A percentile compares a stretch with the other conserved stretches of the same genome.
phyloP scores from a whole-genome alignment of 2,329 filamentous ascomycete genomes.

The Paramyrothecium roridum region DNA sequence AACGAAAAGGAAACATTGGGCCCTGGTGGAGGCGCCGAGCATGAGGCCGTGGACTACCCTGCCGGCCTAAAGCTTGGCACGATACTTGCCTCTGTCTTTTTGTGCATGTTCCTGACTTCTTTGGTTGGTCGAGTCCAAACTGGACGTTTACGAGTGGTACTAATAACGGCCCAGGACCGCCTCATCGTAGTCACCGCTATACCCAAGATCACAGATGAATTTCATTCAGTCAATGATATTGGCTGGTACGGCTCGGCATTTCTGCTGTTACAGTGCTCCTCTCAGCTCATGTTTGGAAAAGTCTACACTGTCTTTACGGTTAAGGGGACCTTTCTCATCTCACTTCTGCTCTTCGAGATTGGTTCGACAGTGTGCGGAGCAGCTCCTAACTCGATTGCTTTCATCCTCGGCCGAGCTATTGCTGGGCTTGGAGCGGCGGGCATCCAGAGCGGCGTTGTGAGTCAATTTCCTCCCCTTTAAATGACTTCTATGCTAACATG shows the following conservation, averaged over 20 bases:
- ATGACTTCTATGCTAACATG: constrained; percentile 34
- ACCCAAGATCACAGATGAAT: constrained; percentile 26
- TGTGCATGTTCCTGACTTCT: constrained; percentile 7
- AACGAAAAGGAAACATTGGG: not conserved
- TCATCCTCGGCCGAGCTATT: constrained; percentile 50
- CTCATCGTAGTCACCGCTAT: constrained; percentile 34
- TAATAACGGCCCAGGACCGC: constrained; percentile 22
- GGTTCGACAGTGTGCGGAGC: constrained; percentile 27
- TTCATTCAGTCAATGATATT: constrained; percentile 21
- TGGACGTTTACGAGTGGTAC: no score
- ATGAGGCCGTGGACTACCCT: not conserved
- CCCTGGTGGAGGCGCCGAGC: not conserved
- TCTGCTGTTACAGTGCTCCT: constrained; percentile 33
- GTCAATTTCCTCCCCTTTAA: constrained; percentile 26
- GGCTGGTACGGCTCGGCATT: constrained; percentile 31
- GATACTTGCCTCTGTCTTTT: constrained; percentile 2
- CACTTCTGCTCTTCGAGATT: constrained; percentile 21
- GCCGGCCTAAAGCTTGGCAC: constrained; percentile 2
- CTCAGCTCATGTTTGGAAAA: constrained; percentile 33
- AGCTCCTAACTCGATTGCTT: constrained; percentile 34
- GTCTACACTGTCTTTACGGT: constrained; percentile 38
- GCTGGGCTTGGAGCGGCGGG: constrained; percentile 47
- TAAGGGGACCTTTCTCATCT: constrained; percentile 20
- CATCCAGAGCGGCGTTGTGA: constrained; percentile 44
- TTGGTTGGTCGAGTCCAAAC: constrained; percentile 1